Evolutionary conservation across 148 eudicot genomes (phyloP).

Genomic region (Selenicereus undatus): DNA sequence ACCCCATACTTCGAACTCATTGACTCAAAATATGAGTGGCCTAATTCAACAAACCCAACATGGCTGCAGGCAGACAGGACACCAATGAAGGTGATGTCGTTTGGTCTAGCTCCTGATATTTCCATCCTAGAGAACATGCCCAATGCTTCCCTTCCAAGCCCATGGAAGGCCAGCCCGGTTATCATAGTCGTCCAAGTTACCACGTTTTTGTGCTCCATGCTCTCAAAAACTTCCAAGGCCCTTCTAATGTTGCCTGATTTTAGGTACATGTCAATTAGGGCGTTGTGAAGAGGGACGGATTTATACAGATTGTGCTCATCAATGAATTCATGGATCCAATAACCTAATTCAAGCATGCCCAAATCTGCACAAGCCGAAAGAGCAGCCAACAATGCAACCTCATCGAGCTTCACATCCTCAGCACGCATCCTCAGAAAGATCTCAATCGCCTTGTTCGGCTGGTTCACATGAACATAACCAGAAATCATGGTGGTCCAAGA

Average conservation of each 20-base stretch:
- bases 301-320: constrained; percentile 18
- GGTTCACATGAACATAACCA: constrained; percentile 42
- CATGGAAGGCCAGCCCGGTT: constrained; percentile 52
- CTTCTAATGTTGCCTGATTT: constrained; percentile 48
- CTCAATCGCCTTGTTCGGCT: constrained; percentile 38
- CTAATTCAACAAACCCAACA: constrained; percentile 48
- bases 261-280: constrained; percentile 60
- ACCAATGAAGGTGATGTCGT: constrained; percentile 43
- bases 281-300: constrained; percentile 35
- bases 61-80: constrained; percentile 60
- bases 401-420: constrained; percentile 45
- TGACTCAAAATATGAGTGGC: constrained; percentile 37
- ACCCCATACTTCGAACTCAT: constrained; percentile 43
- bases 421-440: constrained; percentile 40
- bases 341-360: constrained; percentile 54
- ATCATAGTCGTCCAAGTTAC: constrained; percentile 63
- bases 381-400: constrained; percentile 39
- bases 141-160: constrained; percentile 50
- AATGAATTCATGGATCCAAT: constrained; percentile 39
- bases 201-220: constrained; percentile 31
- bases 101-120: constrained; percentile 37
- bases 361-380: constrained; percentile 60
- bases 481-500: constrained; percentile 73
- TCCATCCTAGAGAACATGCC: constrained; percentile 52
- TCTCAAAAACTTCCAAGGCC: constrained; percentile 42